Percentiles rank a stretch among this genome's conserved stretches.
These are phyloP conservation scores for Saccharum hybrid DNA, from an alignment of 202 grass and related monocot species.

Conservation along the genomic window DNA sequence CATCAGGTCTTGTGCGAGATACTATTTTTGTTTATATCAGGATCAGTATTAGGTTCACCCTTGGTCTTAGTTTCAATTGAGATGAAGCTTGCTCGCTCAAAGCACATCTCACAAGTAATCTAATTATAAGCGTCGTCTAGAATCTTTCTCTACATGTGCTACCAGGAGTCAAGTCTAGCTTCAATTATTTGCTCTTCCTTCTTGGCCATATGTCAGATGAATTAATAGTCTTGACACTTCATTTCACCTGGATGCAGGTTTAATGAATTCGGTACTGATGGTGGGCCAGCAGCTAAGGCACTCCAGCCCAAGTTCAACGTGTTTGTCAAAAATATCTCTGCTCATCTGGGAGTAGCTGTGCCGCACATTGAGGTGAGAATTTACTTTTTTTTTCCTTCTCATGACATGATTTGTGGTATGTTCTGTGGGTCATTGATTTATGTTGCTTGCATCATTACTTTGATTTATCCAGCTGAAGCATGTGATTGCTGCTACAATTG, in stretches of 20 bases:
- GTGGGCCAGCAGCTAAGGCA: conserved; percentile 82
- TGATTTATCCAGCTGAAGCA: conserved; percentile 72
- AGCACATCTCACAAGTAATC: background rate
- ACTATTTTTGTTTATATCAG: background rate
- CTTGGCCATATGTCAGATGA: background rate
- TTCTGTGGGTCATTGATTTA: background rate
- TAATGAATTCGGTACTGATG: conserved; percentile 86
- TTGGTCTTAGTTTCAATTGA: background rate
- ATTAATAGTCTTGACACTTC: background rate
- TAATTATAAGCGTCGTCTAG: background rate
- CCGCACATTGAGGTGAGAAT: conserved; percentile 76
- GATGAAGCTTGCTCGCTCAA: background rate
- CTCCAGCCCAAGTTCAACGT: conserved; percentile 71
- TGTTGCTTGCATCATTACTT: background rate
- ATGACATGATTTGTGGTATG: conserved; percentile 12
- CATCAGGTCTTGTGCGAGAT: background rate
- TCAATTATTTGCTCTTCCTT: background rate
- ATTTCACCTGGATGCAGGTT: conserved; percentile 54
- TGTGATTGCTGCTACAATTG: conserved; percentile 73
- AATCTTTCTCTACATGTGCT: background rate
- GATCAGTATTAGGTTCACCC: background rate
- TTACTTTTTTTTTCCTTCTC: background rate
- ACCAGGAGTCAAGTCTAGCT: background rate
- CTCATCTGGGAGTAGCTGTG: conserved; percentile 66
- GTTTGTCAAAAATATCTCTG: conserved; percentile 67